Evolutionary conservation across 805 yeast genomes (phyloP).

Genomic region (Saccharomycopsis vini): DNA sequence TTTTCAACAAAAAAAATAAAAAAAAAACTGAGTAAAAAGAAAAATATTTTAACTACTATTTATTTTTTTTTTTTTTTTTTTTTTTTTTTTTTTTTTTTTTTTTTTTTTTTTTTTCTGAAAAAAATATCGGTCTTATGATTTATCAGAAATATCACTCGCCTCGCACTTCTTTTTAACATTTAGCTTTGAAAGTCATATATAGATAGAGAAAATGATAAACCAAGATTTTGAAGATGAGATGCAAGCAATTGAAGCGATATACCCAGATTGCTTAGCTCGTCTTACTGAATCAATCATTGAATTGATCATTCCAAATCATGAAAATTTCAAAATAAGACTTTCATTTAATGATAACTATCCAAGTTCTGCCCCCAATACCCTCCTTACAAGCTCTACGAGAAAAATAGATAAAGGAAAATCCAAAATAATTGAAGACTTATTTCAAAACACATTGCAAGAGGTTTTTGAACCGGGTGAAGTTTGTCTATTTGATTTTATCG

Average conservation of each 20-base stretch:
- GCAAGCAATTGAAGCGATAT: conserved; percentile 79
- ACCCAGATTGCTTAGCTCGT: conserved; percentile 49
- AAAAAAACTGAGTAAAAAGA: too few relatives aligned
- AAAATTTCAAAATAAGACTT: conserved; percentile 48
- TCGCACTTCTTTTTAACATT: neutral
- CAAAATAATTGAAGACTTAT: conserved; percentile 38
- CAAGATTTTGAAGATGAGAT: conserved; percentile 63
- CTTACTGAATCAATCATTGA: conserved; percentile 30
- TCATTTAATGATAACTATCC: conserved; percentile 73
- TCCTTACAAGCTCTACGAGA: conserved; percentile 34
- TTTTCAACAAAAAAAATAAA: too few relatives aligned
- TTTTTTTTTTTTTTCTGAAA: neutral
- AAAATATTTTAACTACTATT: too few relatives aligned
- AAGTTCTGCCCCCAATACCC: conserved; percentile 47
- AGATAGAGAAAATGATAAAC: conserved; percentile 18
- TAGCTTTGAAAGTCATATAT: too few relatives aligned
- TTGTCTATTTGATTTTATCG: conserved; percentile 69
- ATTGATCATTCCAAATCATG: conserved; percentile 53
- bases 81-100: conserved; percentile 1
- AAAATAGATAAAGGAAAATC: conserved; percentile 30
- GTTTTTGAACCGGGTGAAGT: conserved; percentile 57
- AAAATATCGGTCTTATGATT: too few relatives aligned
- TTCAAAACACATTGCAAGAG: conserved; percentile 44
- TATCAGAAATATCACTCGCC: too few relatives aligned
- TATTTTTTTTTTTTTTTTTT: too few relatives aligned